Conservation (phyloP, 768 basidiomycete species). For the Termitomyces sp. region DNA sequence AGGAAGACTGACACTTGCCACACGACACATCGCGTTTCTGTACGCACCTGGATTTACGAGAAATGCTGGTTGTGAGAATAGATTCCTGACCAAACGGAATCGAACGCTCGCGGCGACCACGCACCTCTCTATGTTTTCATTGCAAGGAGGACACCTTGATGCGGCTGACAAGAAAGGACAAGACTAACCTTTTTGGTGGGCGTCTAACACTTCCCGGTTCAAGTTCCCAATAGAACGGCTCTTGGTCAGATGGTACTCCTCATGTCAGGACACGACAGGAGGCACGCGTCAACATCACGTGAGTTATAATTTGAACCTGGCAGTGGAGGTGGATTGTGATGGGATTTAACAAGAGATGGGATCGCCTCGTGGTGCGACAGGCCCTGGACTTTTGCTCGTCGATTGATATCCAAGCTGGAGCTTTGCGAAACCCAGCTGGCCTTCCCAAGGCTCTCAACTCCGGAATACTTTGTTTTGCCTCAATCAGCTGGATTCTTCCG, state of each 20-base stretch:
- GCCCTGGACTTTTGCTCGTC: neutral
- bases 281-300: constrained; percentile 21
- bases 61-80: neutral
- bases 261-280: constrained; percentile 2
- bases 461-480: constrained; percentile 22
- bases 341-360: neutral
- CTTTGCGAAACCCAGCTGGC: constrained; percentile 25
- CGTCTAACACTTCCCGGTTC: neutral
- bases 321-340: constrained; percentile 14
- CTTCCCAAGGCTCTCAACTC: constrained; percentile 21
- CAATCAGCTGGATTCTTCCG: constrained; percentile 21
- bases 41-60: neutral
- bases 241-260: constrained; percentile 7
- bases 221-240: constrained; percentile 1
- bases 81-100: neutral
- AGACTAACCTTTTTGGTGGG: neutral
- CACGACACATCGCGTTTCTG: neutral
- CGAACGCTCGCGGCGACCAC: too few relatives aligned
- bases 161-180: neutral
- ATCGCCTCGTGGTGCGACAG: constrained; percentile 26
- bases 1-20: neutral
- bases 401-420: constrained; percentile 1
- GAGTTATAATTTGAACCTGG: constrained; percentile 10
- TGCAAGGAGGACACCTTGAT: neutral
- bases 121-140: neutral